Evolutionary conservation across 805 yeast genomes (phyloP).

Genomic region (Lipomyces sp.): DNA sequence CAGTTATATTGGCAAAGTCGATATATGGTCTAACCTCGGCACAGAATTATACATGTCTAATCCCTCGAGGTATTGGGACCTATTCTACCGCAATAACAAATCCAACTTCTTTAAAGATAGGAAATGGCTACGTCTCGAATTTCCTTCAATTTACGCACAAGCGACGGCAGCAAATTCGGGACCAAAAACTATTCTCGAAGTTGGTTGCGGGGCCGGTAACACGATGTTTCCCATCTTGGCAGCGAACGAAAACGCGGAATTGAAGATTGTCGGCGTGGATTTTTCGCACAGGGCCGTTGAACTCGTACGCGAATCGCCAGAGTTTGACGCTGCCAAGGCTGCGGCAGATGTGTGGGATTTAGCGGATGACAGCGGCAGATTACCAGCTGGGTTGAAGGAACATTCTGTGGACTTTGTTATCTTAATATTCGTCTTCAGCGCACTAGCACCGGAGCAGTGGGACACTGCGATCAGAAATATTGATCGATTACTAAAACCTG

Average conservation of each 20-base stretch:
- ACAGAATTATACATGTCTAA: slow-evolving; percentile 67
- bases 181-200: slow-evolving; percentile 77
- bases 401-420: slow-evolving; percentile 87
- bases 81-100: slow-evolving; percentile 84
- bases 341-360: slow-evolving; percentile 95
- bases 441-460: slow-evolving; percentile 93
- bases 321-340: slow-evolving; percentile 59
- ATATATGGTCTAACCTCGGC: slow-evolving; percentile 22
- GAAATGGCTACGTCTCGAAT: slow-evolving; percentile 94
- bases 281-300: slow-evolving; percentile 90
- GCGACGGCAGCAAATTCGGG: slow-evolving; percentile 75
- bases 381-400: slow-evolving; percentile 86
- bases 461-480: slow-evolving; percentile 73
- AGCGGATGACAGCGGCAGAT: slow-evolving; percentile 67
- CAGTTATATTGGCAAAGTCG: neutral
- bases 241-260: slow-evolving; percentile 78
- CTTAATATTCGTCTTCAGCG: slow-evolving; percentile 94
- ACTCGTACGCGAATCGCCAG: slow-evolving; percentile 67
- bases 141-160: slow-evolving; percentile 74
- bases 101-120: slow-evolving; percentile 96
- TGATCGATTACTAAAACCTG: slow-evolving; percentile 79
- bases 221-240: slow-evolving; percentile 88
- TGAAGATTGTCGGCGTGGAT: slow-evolving; percentile 83
- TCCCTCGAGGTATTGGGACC: slow-evolving; percentile 95
- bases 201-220: slow-evolving; percentile 99